phyloP scores from a whole-genome alignment of 202 grass and related monocot species.

The Dendrocalamus latiflorus region DNA sequence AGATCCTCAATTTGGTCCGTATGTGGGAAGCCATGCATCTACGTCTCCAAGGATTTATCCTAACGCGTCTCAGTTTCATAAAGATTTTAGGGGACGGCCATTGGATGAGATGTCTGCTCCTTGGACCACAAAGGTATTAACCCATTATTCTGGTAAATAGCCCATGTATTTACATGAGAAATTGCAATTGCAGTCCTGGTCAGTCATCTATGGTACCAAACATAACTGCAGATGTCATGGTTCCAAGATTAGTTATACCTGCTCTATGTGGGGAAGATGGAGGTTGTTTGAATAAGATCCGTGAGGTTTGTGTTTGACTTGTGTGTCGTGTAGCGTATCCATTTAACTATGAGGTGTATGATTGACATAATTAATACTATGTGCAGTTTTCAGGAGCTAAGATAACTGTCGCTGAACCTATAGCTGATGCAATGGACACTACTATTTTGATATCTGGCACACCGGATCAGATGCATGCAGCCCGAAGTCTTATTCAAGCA shows the following conservation, averaged over 20 bases:
- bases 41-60: conserved; percentile 37
- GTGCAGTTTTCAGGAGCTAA: conserved; percentile 95
- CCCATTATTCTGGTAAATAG: no score
- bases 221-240: conserved; percentile 72
- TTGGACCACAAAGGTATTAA: no score
- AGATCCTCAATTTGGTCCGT: conserved; percentile 68
- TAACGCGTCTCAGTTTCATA: conserved; percentile 50
- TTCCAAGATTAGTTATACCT: conserved; percentile 65
- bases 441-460: conserved; percentile 66
- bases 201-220: conserved; percentile 54
- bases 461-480: conserved; percentile 85
- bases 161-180: conserved; percentile 1
- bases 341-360: background rate
- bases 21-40: conserved; percentile 48
- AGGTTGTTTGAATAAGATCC: conserved; percentile 76
- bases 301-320: conserved; percentile 53
- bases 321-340: conserved; percentile 6
- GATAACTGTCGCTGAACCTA: conserved; percentile 70
- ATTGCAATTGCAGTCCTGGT: conserved; percentile 40
- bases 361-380: conserved; percentile 23
- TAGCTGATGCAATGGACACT: conserved; percentile 67
- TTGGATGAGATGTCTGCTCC: no score
- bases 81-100: no score
- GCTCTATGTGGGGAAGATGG: conserved; percentile 80
- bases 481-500: conserved; percentile 90